These are phyloP conservation scores for Microstegium vimineum DNA, from an alignment of 176 grass and related monocot species.

Conservation along the genomic window DNA sequence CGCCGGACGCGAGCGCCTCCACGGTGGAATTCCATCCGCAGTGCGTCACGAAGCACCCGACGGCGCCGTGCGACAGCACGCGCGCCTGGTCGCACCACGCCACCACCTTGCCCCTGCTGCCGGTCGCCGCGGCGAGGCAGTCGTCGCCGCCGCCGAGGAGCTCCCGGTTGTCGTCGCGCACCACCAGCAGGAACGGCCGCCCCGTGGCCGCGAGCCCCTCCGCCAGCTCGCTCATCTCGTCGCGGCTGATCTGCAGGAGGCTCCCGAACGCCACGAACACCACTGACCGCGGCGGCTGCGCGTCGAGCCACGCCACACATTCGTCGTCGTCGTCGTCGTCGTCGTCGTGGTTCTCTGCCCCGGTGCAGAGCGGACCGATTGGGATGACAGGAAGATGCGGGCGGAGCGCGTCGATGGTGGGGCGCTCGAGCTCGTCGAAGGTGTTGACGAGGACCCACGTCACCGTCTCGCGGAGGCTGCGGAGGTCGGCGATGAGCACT, in stretches of 20 bases:
- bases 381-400: not conserved
- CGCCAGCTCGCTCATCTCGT: conserved; percentile 38
- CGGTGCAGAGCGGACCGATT: conserved; percentile 31
- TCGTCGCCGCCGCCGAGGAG: not conserved
- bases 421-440: conserved; percentile 53
- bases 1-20: conserved; percentile 36
- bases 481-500: not conserved
- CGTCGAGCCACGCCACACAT: conserved; percentile 34
- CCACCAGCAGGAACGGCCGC: conserved; percentile 51
- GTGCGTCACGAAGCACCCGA: conserved; percentile 79
- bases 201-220: conserved; percentile 1
- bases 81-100: conserved; percentile 40
- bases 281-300: conserved; percentile 29
- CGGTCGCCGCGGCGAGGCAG: not conserved
- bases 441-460: conserved; percentile 51
- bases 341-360: not conserved
- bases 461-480: not conserved
- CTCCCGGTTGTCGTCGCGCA: conserved; percentile 30
- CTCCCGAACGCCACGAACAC: conserved; percentile 54
- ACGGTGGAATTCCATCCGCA: conserved; percentile 64
- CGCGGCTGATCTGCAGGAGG: conserved; percentile 7
- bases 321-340: not conserved
- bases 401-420: conserved; percentile 14
- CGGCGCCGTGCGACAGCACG: conserved; percentile 36
- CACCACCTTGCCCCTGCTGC: conserved; percentile 24